Evolutionary conservation across 257 asterid species (phyloP).

Genomic region (Handroanthus guayacan): DNA sequence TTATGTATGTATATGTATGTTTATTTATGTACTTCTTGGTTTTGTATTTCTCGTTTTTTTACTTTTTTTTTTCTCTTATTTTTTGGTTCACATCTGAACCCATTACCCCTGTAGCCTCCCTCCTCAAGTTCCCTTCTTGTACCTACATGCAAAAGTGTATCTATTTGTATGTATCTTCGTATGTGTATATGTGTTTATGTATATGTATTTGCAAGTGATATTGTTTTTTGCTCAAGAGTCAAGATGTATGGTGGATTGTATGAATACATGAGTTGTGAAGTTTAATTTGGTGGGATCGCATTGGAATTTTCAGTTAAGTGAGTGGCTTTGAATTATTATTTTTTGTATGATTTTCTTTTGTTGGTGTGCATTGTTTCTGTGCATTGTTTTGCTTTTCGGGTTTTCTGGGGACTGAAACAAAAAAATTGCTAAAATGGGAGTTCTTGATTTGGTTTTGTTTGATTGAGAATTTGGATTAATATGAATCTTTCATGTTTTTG

Average conservation of each 20-base stretch:
- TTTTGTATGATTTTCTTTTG: slow-evolving; percentile 31
- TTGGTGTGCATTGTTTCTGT: slow-evolving; percentile 29
- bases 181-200: slow-evolving; percentile 21
- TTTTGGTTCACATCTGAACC: slow-evolving; percentile 50
- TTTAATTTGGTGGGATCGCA: slow-evolving; percentile 54
- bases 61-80: slow-evolving; percentile 19
- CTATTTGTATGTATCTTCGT: slow-evolving; percentile 9
- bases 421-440: slow-evolving; percentile 24
- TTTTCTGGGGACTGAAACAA: slow-evolving; percentile 27
- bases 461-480: slow-evolving; percentile 36
- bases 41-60: slow-evolving; percentile 36
- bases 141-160: slow-evolving; percentile 44
- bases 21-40: slow-evolving; percentile 26
- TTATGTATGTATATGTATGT: slow-evolving; percentile 32
- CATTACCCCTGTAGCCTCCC: slow-evolving; percentile 35
- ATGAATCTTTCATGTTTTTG: slow-evolving; percentile 28
- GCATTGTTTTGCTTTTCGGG: slow-evolving; percentile 28
- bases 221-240: slow-evolving; percentile 30
- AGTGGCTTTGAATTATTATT: slow-evolving; percentile 10
- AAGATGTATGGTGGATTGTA: slow-evolving; percentile 33
- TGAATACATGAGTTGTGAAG: slow-evolving; percentile 31
- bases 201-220: slow-evolving; percentile 1
- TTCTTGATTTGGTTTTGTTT: slow-evolving; percentile 32
- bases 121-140: slow-evolving; percentile 29
- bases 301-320: slow-evolving; percentile 42